Evolutionary conservation across 495 filamentous ascomycete genomes (phyloP).

Genomic region (Massariosphaeria phaeospora): DNA sequence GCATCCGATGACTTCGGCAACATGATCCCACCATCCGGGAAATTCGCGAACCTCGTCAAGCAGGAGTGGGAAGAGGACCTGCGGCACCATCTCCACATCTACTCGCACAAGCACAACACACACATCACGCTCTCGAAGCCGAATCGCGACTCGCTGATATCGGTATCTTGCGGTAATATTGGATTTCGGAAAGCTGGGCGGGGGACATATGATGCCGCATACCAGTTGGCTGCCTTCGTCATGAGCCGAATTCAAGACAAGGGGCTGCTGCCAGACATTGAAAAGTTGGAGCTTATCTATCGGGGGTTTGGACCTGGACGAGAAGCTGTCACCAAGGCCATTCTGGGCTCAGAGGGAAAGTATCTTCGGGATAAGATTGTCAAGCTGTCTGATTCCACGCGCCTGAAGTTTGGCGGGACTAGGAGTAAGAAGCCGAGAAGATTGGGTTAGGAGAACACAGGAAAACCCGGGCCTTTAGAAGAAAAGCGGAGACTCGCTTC

Average conservation of each 20-base stretch:
- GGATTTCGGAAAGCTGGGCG: constrained; percentile 77
- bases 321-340: constrained; percentile 81
- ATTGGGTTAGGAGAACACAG: constrained; percentile 50
- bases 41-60: constrained; percentile 1
- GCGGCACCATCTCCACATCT: constrained; percentile 83
- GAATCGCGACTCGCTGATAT: constrained; percentile 69
- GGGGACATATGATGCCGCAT: constrained; percentile 85
- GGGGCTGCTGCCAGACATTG: constrained; percentile 56
- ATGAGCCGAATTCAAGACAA: constrained; percentile 72
- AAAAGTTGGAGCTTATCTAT: constrained; percentile 68
- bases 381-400: constrained; percentile 74
- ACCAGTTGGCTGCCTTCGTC: constrained; percentile 75
- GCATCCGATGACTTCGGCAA: background rate
- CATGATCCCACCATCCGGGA: background rate
- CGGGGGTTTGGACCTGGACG: constrained; percentile 80
- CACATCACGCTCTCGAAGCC: constrained; percentile 83
- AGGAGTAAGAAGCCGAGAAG: constrained; percentile 75
- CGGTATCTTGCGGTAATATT: constrained; percentile 72
- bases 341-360: constrained; percentile 80
- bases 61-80: constrained; percentile 31
- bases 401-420: constrained; percentile 92
- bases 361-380: constrained; percentile 62
- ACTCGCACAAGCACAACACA: constrained; percentile 82
- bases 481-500: background rate
- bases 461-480: background rate